phyloP scores from a whole-genome alignment of 1,284 basidiomycete genomes.

The Tausonia pullulans region DNA sequence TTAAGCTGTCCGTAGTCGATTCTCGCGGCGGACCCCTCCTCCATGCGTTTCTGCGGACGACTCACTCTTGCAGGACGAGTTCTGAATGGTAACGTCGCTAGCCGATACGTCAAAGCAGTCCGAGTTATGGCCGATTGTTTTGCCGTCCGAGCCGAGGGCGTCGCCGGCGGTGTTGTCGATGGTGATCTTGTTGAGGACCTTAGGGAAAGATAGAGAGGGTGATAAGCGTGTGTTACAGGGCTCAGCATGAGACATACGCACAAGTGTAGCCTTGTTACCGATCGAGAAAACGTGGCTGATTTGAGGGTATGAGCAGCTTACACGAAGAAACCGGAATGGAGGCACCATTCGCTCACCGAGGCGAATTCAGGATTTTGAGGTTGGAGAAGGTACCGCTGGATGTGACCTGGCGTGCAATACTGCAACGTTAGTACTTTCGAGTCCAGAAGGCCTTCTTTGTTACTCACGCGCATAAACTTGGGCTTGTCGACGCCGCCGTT shows the following conservation, averaged over 20 bases:
- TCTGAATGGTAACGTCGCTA: conserved; percentile 15
- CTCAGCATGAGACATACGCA: no score
- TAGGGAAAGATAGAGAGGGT: no score
- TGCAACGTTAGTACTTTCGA: conserved; percentile 10
- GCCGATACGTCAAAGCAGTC: conserved; percentile 14
- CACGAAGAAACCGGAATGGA: background rate
- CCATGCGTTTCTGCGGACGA: no score
- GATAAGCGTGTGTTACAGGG: no score
- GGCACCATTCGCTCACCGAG: background rate
- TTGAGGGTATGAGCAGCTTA: background rate
- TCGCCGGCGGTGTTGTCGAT: conserved; percentile 18
- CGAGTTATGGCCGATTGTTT: conserved; percentile 16
- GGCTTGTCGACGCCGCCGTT: conserved; percentile 19
- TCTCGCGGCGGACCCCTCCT: no score
- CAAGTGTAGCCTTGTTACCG: conserved; percentile 9
- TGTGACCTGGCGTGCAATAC: conserved; percentile 6
- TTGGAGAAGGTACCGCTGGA: conserved; percentile 15
- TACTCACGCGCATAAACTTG: conserved; percentile 12
- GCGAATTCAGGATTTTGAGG: conserved; percentile 12
- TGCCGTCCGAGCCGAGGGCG: conserved; percentile 9
- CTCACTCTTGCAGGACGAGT: conserved; percentile 8
- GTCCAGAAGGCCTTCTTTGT: conserved; percentile 13
- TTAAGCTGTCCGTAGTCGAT: no score
- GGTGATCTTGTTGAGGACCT: conserved; percentile 7
- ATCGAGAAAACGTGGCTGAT: conserved; percentile 11